phyloP scores from a whole-genome alignment of 2,329 filamentous ascomycete species.

The Aciculosporium take region DNA sequence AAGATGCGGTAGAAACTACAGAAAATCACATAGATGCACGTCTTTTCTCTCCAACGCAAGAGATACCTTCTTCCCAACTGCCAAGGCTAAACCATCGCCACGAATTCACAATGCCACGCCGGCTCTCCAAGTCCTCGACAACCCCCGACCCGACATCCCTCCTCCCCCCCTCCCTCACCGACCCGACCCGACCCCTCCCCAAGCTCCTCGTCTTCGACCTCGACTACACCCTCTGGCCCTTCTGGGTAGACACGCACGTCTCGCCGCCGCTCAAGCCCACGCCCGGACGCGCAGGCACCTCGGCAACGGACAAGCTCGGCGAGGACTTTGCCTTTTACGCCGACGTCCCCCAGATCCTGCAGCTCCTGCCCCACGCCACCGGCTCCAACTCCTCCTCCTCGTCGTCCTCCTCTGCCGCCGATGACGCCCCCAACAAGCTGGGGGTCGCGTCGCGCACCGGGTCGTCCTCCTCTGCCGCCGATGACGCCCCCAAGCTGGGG shows the following conservation, averaged over 20 bases:
- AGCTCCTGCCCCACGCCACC: conserved; percentile 30
- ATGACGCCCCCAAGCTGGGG: conserved; percentile 35
- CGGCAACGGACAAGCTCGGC: conserved; percentile 39
- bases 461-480: conserved; percentile 58
- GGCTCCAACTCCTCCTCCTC: conserved; percentile 10
- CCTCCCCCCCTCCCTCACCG: conserved; percentile 29
- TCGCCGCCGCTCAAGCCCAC: conserved; percentile 52
- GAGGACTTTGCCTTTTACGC: conserved; percentile 58
- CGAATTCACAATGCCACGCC: conserved; percentile 19
- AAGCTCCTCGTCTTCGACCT: conserved; percentile 84
- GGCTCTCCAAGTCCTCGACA: conserved; percentile 15
- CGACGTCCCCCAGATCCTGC: conserved; percentile 54
- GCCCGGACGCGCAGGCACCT: conserved; percentile 26
- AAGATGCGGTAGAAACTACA: neutral
- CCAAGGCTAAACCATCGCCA: too few species aligned
- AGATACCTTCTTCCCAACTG: neutral
- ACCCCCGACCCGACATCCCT: neutral
- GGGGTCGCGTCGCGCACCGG: conserved; percentile 70
- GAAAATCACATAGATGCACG: neutral
- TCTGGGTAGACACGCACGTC: conserved; percentile 94
- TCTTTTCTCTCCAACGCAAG: neutral
- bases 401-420: conserved; percentile 12
- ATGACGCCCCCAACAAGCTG: conserved; percentile 29
- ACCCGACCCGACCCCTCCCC: conserved; percentile 53
- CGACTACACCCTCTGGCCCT: conserved; percentile 98